phyloP scores from a whole-genome alignment of 495 filamentous ascomycete genomes.

The Endocarpon pusillum region DNA sequence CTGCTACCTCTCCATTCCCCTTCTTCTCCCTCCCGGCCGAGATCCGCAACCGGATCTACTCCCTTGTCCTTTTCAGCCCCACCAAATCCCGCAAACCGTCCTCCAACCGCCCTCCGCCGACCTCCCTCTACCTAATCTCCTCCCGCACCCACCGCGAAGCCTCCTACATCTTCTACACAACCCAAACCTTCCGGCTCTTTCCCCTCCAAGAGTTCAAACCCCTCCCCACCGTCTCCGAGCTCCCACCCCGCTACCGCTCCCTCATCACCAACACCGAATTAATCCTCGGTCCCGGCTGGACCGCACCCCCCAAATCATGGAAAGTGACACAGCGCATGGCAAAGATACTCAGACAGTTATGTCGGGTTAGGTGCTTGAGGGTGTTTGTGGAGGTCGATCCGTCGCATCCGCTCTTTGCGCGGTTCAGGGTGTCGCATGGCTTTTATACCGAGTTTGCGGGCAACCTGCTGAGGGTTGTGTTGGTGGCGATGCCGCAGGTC shows the following conservation, averaged over 20 bases:
- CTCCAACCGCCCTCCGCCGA: constrained; percentile 20
- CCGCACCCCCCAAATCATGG: constrained; percentile 55
- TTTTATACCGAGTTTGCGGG: constrained; percentile 63
- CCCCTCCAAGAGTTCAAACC: constrained; percentile 53
- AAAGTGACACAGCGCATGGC: constrained; percentile 47
- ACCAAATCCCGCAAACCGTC: constrained; percentile 16
- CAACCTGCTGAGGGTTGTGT: constrained; percentile 36
- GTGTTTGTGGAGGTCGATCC: constrained; percentile 72
- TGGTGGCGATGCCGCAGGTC: constrained; percentile 42
- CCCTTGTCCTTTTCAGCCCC: constrained; percentile 33
- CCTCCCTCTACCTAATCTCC: constrained; percentile 45
- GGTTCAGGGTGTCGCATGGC: constrained; percentile 47
- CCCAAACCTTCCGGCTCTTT: constrained; percentile 62
- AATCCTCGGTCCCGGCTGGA: constrained; percentile 70
- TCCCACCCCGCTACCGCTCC: constrained; percentile 43
- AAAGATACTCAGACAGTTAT: constrained; percentile 45
- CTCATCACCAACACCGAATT: constrained; percentile 54
- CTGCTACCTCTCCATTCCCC: constrained; percentile 33
- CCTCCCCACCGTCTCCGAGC: constrained; percentile 27
- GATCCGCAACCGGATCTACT: constrained; percentile 55
- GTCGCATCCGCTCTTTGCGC: constrained; percentile 50
- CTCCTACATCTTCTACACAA: constrained; percentile 54
- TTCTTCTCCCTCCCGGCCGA: constrained; percentile 69
- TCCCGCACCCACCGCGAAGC: constrained; percentile 54
- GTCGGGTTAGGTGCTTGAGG: constrained; percentile 41